Evolutionary conservation across 2,329 filamentous ascomycete genomes (phyloP).

Genomic region (Beauveria sp.): DNA sequence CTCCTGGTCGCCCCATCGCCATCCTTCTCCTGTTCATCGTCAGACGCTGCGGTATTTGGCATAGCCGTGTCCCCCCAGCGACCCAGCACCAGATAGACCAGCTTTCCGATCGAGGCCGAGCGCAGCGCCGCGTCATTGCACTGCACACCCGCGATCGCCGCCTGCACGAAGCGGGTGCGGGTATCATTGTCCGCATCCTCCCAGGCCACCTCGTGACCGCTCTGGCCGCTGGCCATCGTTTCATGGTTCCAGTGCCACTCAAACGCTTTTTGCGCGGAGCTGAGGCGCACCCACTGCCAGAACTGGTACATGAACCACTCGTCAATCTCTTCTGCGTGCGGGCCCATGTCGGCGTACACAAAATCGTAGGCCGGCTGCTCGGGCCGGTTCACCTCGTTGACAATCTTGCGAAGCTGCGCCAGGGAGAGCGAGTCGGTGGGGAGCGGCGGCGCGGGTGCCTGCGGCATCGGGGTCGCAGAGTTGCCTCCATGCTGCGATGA

Average conservation of each 20-base stretch:
- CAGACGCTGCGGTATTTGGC: conserved; percentile 31
- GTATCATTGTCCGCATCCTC: conserved; percentile 51
- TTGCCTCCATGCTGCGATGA: conserved; percentile 16
- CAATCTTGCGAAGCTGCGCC: conserved; percentile 63
- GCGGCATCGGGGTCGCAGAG: conserved; percentile 14
- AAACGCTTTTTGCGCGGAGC: conserved; percentile 68
- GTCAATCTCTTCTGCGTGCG: conserved; percentile 81
- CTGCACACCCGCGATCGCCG: conserved; percentile 37
- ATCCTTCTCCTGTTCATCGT: conserved; percentile 1
- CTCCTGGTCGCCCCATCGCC: not conserved
- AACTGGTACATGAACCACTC: conserved; percentile 96
- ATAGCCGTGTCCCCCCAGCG: conserved; percentile 64
- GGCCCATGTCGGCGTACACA: conserved; percentile 63
- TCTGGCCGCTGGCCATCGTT: not conserved
- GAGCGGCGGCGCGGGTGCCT: conserved; percentile 29
- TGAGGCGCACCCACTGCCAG: conserved; percentile 73
- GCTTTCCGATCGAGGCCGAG: conserved; percentile 45
- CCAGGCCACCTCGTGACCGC: conserved; percentile 45
- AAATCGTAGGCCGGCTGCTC: conserved; percentile 80
- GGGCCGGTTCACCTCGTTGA: conserved; percentile 62
- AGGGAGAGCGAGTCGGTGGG: conserved; percentile 66
- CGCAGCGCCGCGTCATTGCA: conserved; percentile 41
- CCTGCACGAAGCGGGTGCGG: conserved; percentile 48
- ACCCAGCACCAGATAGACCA: conserved; percentile 58
- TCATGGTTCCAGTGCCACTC: conserved; percentile 64